Evolutionary conservation across 768 basidiomycete species (phyloP).

Genomic region (Mycena amicta): DNA sequence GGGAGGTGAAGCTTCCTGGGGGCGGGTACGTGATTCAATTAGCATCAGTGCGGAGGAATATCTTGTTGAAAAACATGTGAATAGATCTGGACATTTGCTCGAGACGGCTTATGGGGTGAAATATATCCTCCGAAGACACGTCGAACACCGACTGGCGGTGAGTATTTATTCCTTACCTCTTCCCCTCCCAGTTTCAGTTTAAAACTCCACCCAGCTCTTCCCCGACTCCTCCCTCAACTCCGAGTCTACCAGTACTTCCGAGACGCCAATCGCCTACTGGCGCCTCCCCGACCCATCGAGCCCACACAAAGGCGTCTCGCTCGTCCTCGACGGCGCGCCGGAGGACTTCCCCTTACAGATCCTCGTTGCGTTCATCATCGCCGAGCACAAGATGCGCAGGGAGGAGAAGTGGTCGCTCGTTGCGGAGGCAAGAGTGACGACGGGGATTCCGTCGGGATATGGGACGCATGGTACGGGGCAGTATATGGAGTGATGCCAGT

Average conservation of each 20-base stretch:
- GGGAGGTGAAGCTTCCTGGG: neutral
- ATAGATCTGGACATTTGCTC: neutral
- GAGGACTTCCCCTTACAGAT: neutral
- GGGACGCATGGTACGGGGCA: neutral
- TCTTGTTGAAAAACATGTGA: too few species aligned
- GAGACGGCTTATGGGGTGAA: neutral
- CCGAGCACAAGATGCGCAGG: neutral
- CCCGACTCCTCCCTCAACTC: too few species aligned
- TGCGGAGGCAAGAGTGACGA: neutral
- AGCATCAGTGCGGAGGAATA: too few species aligned
- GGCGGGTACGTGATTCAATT: neutral
- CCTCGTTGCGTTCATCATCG: neutral
- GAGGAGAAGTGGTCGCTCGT: neutral
- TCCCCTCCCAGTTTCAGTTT: too few species aligned
- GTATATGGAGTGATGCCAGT: neutral
- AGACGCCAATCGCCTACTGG: neutral
- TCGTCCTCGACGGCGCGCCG: neutral
- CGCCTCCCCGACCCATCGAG: neutral
- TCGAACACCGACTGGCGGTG: neutral
- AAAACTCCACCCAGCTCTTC: neutral
- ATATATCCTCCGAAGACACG: neutral
- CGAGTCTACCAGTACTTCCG: neutral
- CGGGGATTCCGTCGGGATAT: neutral
- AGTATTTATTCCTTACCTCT: neutral
- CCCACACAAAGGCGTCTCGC: neutral